Evolutionary conservation across 805 yeast species (phyloP), one percentile per base, ranked within the genome.

Genomic region (Metschnikowia lachancei): DNA sequence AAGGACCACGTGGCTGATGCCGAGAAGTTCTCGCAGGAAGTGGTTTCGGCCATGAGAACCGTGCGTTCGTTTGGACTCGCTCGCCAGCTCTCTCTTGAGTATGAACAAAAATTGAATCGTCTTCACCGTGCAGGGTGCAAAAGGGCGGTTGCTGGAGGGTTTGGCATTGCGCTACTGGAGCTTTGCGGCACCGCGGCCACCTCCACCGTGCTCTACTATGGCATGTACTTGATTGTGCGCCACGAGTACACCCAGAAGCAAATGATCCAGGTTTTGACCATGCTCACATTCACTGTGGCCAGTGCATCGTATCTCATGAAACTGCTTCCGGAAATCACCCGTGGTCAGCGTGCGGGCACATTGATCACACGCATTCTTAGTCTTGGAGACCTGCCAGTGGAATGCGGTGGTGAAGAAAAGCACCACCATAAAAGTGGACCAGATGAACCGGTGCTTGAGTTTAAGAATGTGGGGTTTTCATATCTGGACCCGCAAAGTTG

Each of bases 321-420:
- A 13, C 81, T 83, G 47, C 67, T 91, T n/a, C 96, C 98, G 0
- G 87, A 84, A 49, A 75, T 90, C 3, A 77, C 85, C 17, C 77
- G 90, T 48, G 96, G 96, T 0, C 83, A 87, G 58, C 68, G 91
- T 55, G 88, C 87, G 9, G 88, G 83, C 0, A 72, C 78, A 2
- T 58, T 56, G 40, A 64, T 85, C 1, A 65, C 77, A 44, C 62
- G 65, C 17, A 56, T 85, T 2, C 47, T 76, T 22, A 57, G 61
- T 1, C 47, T 70, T 18, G 53, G 56, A 4, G 63, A 67, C 13
- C 69, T 72, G 40, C 45, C 55, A 3, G 52, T 63, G 22, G 82
- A 78, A 51, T 41, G 45, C 33, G 45, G 26, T 11, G 49, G 49
- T 11, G 13, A 19, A 5, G 40, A 26, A 19, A 37, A 17, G 4